These are phyloP conservation scores for Ophiostoma ips DNA, from an alignment of 2,329 filamentous ascomycete genomes.

Conservation along the genomic window DNA sequence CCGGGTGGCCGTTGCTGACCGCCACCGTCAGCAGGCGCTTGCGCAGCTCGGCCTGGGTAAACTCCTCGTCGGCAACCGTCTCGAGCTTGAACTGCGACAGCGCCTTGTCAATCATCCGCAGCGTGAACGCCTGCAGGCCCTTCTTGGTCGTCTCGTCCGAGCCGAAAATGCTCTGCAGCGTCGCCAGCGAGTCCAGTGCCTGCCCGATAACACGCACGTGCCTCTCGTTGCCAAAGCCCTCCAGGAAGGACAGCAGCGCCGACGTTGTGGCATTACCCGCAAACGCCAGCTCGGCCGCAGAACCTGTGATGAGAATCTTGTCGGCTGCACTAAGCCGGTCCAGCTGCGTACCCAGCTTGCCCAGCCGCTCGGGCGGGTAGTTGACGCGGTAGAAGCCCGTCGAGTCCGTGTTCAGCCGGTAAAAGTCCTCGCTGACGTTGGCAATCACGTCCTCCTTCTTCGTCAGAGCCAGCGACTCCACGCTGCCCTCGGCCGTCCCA, in stretches of 20 bases:
- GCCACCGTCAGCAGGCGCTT: slow-evolving; percentile 67
- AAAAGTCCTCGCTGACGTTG: slow-evolving; percentile 66
- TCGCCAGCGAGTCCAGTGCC: slow-evolving; percentile 60
- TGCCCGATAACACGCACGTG: slow-evolving; percentile 86
- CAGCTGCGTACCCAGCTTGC: slow-evolving; percentile 64
- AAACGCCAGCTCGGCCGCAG: slow-evolving; percentile 77
- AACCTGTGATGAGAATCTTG: slow-evolving; percentile 84
- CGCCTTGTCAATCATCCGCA: slow-evolving; percentile 62
- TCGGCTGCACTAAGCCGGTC: slow-evolving; percentile 69
- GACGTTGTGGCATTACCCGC: slow-evolving; percentile 74
- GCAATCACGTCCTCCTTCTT: slow-evolving; percentile 64
- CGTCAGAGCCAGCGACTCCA: slow-evolving; percentile 54
- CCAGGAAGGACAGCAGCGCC: slow-evolving; percentile 67
- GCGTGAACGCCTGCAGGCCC: slow-evolving; percentile 63
- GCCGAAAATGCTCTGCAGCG: slow-evolving; percentile 73
- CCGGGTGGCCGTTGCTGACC: slow-evolving; percentile 60
- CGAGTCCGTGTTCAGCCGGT: slow-evolving; percentile 84
- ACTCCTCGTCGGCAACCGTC: slow-evolving; percentile 63
- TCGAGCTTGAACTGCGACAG: slow-evolving; percentile 78
- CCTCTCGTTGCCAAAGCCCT: slow-evolving; percentile 69
- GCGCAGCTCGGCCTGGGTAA: slow-evolving; percentile 67
- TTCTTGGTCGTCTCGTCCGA: slow-evolving; percentile 58
- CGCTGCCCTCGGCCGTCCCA: slow-evolving; percentile 36
- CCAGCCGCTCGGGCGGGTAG: slow-evolving; percentile 72
- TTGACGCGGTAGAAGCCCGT: slow-evolving; percentile 87